Evolutionary conservation across 2,329 filamentous ascomycete species (phyloP), one percentile per base, ranked within the genome.

Genomic region (Emericellopsis cladophorae): DNA sequence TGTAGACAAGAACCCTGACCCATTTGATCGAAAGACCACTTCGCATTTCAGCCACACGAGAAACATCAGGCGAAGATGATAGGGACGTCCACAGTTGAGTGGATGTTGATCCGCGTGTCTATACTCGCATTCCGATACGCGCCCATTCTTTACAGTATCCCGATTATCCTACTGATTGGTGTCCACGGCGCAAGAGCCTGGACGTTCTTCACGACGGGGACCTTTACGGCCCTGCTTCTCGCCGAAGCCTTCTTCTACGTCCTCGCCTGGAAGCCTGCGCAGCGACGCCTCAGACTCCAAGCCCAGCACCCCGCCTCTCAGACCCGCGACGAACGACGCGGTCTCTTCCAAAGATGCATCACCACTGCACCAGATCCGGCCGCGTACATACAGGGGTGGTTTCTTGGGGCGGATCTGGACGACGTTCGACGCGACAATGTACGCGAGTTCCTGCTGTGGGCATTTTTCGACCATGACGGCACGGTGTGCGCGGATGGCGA

Each of bases 341-440:
- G 56, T 2, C 59, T 85, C 3, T 81, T 84, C 51, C 56, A 66
- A 39, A 66, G 66, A 32, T 77, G 75, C 55, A 61, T 71, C 44
- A 60, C 59, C 26, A 74, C 71, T 48, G 65, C 81, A 4, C 61
- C 70, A 1, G 68, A 77, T 45, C 60, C 65, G 0, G 70, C 74
- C 41, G 56, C 56, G 18, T 85, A 81, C 50, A 47, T 86, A 34
- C 65, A 61, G 38, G 65, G 67, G 44, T 86, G 81, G 81, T 84
- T 84, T 47, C 62, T 77, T n/a, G 74, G 72, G 26, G 74, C 79
- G 2, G 61, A 69, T 9, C 43, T 64, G 2, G 54, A 62, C 15
- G 75, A 80, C 29, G 75, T 86, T 41, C 65, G 69, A 36, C 63
- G 71, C n/a, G 78, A 84, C n/a, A 83, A 85, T 49, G 57, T 84